Base-by-base conservation (phyloP, 352 stramenopile genomes). In the Globisporangium radiosum region DNA sequence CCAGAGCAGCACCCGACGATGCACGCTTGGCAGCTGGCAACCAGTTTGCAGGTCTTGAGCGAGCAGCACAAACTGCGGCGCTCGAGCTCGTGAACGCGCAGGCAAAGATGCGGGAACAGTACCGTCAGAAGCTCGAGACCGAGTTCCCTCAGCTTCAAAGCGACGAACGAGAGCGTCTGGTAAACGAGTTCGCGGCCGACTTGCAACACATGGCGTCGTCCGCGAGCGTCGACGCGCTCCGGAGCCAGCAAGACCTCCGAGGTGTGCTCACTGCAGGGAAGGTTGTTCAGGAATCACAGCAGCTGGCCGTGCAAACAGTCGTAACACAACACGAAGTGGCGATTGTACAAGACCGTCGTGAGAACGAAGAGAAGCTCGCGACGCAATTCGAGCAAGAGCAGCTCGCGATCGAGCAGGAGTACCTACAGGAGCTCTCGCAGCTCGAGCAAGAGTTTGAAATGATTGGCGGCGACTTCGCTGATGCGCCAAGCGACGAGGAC, bases 151-250 rank as follows among this genome's bases (percentile, higher is more conserved):
- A 83, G 13, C 60, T 90, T 1, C 72, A 71, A 0, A 13, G 42
- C 5, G 75, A 79, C 43, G 80, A 88, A 15, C 76, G 75, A 37
- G 70, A 81, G 45, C 68, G 64, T 0, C 56, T 90, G 14, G 47
- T 86, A 3, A 67, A 78, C 17, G 79, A 88, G 17, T 85, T 91
- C 42, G 57, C 69, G 3, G 62, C 57, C 0, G 78, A 91, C 45
- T 39, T 91, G 52, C 62, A 63, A 1, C 69, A 70, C 11, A 64
- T 88, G 39, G 63, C 76, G 47, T 79, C 73, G 5, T 60, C 75
- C 0, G 49, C 87, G 9, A 85, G 53, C 25, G 59, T 88, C 13
- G 81, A 90, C 36, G 59, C 65, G 3, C 66, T 75, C 2, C 81
- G 81, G n/a, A 70, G 66, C 3, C 50, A 83, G 13, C 69, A 76